Evolutionary conservation across 257 asterid genomes (phyloP).

Genomic region (Paraleonurus japonicus): DNA sequence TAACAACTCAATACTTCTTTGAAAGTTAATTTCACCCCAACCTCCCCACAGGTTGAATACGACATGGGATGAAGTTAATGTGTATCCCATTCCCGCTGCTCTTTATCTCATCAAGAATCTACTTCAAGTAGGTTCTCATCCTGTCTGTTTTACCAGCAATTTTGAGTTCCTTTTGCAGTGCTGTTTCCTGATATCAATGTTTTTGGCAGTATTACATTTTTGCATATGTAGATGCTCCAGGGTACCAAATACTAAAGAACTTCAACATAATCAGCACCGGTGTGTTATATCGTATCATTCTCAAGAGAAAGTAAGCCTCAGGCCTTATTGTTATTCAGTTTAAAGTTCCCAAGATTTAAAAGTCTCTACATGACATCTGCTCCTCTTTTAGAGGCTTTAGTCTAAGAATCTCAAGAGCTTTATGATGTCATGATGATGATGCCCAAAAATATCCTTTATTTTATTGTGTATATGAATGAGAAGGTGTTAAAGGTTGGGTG

Average conservation of each 20-base stretch:
- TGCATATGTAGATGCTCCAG: slow-evolving; percentile 99
- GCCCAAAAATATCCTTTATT: background rate
- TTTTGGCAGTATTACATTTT: slow-evolving; percentile 89
- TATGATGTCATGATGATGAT: slow-evolving; percentile 17
- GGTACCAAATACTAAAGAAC: slow-evolving; percentile 96
- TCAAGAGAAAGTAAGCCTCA: slow-evolving; percentile 74
- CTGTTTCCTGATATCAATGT: slow-evolving; percentile 30
- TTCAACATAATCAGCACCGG: slow-evolving; percentile 98
- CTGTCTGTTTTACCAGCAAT: slow-evolving; percentile 1
- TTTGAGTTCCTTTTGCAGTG: slow-evolving; percentile 14
- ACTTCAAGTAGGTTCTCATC: slow-evolving; percentile 69
- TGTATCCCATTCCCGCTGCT: slow-evolving; percentile 95
- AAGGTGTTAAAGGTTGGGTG: slow-evolving; percentile 16
- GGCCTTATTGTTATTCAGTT: slow-evolving; percentile 16
- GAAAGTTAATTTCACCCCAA: slow-evolving; percentile 3
- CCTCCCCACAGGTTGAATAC: slow-evolving; percentile 68
- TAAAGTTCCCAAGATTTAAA: slow-evolving; percentile 13
- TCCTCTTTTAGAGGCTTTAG: slow-evolving; percentile 13
- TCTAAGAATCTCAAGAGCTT: background rate
- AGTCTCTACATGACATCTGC: slow-evolving; percentile 1
- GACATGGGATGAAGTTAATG: slow-evolving; percentile 88
- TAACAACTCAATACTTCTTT: slow-evolving; percentile 12
- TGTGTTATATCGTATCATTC: slow-evolving; percentile 81
- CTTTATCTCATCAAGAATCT: slow-evolving; percentile 93
- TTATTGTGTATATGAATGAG: slow-evolving; percentile 15